These are phyloP conservation scores for Saussurea involucrata DNA, from an alignment of 129 eudicot species.

Conservation along the genomic window DNA sequence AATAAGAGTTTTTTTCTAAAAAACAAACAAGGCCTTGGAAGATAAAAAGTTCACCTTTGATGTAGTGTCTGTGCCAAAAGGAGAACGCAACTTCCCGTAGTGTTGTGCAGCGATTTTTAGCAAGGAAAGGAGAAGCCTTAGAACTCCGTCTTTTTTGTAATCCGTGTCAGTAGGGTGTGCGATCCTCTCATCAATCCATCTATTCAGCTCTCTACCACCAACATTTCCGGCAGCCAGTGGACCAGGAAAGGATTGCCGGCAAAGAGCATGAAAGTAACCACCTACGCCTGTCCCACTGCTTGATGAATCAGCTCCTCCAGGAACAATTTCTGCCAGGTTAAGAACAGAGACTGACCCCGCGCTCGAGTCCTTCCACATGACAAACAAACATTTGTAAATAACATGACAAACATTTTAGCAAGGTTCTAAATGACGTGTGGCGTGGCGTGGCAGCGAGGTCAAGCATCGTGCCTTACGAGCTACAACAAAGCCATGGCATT, in stretches of 20 bases:
- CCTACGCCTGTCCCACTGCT: conserved; percentile 36
- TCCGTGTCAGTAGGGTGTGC: conserved; percentile 47
- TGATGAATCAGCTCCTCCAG: conserved; percentile 35
- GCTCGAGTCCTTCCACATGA: conserved; percentile 43
- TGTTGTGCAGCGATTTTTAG: conserved; percentile 83
- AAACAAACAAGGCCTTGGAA: not conserved
- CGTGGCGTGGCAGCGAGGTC: too few relatives aligned
- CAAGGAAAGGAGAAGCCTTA: conserved; percentile 74
- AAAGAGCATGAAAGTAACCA: conserved; percentile 62
- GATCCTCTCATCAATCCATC: conserved; percentile 92
- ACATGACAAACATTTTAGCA: conserved; percentile 4
- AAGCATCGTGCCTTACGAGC: too few relatives aligned
- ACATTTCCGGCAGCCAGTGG: conserved; percentile 85
- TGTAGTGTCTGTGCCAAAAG: conserved; percentile 72
- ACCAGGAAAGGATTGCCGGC: conserved; percentile 81
- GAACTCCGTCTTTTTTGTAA: conserved; percentile 48
- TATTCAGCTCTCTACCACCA: conserved; percentile 70
- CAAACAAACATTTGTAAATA: not conserved
- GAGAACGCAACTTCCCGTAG: conserved; percentile 93
- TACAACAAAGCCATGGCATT: too few relatives aligned
- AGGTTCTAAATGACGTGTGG: too few relatives aligned
- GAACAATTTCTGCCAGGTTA: conserved; percentile 67
- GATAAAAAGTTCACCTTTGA: conserved; percentile 46
- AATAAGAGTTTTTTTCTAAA: too few relatives aligned
- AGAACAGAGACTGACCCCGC: conserved; percentile 61